A percentile compares a stretch with the other conserved stretches of the same genome.
These are phyloP conservation scores for Neonectria ditissima DNA, from an alignment of 2,329 filamentous ascomycete species.

Conservation along the genomic window DNA sequence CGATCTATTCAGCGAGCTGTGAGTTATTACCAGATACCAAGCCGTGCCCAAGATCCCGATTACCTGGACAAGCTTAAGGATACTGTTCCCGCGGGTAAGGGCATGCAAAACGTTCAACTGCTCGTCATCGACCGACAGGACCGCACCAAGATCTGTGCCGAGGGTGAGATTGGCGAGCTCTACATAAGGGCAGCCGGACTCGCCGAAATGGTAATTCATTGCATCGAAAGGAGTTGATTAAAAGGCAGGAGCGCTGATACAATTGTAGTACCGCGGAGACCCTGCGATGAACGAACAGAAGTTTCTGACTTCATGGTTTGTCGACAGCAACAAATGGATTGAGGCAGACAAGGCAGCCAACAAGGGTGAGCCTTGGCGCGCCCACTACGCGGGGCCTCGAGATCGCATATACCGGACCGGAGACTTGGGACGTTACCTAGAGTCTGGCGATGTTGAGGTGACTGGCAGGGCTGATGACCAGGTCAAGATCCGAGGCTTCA, in stretches of 20 bases:
- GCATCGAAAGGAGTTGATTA: too few species aligned
- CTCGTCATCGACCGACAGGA: slow-evolving; percentile 81
- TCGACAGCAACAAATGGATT: slow-evolving; percentile 77
- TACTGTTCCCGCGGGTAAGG: slow-evolving; percentile 83
- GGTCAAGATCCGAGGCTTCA: slow-evolving; percentile 95
- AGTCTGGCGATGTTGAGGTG: not conserved
- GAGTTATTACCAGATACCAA: slow-evolving; percentile 84
- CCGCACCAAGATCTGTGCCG: slow-evolving; percentile 75
- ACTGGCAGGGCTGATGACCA: slow-evolving; percentile 63
- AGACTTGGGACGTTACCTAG: not conserved
- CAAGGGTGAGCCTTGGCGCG: slow-evolving; percentile 79
- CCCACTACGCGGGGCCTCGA: slow-evolving; percentile 81
- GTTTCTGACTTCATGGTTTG: slow-evolving; percentile 89
- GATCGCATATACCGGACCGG: slow-evolving; percentile 85
- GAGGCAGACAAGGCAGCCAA: slow-evolving; percentile 69
- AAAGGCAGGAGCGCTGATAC: too few species aligned
- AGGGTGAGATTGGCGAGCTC: slow-evolving; percentile 88
- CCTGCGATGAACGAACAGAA: slow-evolving; percentile 74
- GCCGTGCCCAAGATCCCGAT: slow-evolving; percentile 69
- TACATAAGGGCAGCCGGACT: slow-evolving; percentile 85
- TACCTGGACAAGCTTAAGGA: slow-evolving; percentile 65
- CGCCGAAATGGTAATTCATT: too few species aligned
- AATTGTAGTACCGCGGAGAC: slow-evolving; percentile 77
- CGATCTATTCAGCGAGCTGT: slow-evolving; percentile 67
- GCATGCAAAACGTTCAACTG: slow-evolving; percentile 91